Evolutionary conservation across 1,284 basidiomycete species (phyloP).

Genomic region (Cystobasidium slooffiae): DNA sequence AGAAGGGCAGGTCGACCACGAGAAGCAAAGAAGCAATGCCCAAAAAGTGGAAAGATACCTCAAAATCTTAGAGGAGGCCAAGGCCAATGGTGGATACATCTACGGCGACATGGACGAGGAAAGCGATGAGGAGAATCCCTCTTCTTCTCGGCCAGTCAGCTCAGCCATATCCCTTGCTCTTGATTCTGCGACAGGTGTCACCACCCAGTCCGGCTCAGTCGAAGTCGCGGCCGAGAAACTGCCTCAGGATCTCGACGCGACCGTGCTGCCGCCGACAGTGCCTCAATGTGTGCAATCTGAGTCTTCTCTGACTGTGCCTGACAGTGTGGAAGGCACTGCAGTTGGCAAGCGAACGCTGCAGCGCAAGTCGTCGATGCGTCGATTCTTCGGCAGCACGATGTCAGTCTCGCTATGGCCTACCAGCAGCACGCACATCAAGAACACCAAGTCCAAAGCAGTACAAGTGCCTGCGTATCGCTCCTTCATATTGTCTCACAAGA

Average conservation of each 20-base stretch:
- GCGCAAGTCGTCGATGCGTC: slow-evolving; percentile 29
- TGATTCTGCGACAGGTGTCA: background rate
- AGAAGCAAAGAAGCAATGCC: slow-evolving; percentile 69
- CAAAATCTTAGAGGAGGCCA: slow-evolving; percentile 65
- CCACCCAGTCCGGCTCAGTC: background rate
- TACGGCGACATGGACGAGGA: slow-evolving; percentile 54
- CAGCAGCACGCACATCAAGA: background rate
- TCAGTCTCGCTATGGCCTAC: slow-evolving; percentile 9
- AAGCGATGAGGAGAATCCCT: slow-evolving; percentile 60
- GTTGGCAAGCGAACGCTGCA: slow-evolving; percentile 12
- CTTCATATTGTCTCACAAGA: slow-evolving; percentile 46
- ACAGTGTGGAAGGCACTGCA: background rate
- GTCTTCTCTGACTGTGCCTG: background rate
- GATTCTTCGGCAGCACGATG: slow-evolving; percentile 36
- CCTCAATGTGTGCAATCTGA: background rate
- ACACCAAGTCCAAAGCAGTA: background rate
- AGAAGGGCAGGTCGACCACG: slow-evolving; percentile 78
- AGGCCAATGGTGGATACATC: slow-evolving; percentile 35
- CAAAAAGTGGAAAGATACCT: slow-evolving; percentile 81
- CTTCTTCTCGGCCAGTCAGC: slow-evolving; percentile 49
- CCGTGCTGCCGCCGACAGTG: background rate
- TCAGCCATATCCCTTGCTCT: background rate
- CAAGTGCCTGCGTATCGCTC: slow-evolving; percentile 27
- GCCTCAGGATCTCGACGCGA: background rate
- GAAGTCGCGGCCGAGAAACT: background rate